Evolutionary conservation across 2,329 filamentous ascomycete genomes (phyloP), one percentile per base, ranked within the genome.

Genomic region (Tolypocladium ophioglossoides): DNA sequence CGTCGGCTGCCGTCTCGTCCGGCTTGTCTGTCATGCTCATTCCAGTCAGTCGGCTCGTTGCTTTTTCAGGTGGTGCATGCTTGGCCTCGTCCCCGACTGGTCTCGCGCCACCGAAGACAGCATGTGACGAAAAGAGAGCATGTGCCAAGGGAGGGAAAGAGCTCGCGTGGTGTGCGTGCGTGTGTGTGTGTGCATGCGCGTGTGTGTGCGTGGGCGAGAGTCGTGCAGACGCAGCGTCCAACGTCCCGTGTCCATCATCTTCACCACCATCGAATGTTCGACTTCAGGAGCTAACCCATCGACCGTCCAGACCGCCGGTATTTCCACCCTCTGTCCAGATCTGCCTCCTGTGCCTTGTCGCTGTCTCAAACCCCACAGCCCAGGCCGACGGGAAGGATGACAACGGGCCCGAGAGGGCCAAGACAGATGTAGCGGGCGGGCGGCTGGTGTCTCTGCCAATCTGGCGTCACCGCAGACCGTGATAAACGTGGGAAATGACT

Each of bases 401-500:
- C 41, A 12, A 16, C 3, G 27, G 24, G 40, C 22, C 22, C 4
- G 8, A 22, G 39, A 39, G 22, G 5, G 20, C 24, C 27, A 48
- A 48, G 44, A 48, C 44, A 34, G 44, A 12, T 10, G 35, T 27
- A 27, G 49, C 37, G 37, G 24, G 16, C 46, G 18, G 46, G 30
- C 49, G 34, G 22, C 34, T 18, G 22, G 12, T 47, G 32, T 39
- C 20, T 51, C 35, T 40, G 49, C 6, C 35, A 41, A 51, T 49
- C 44, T 53, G 37, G 52, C 44, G 52, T 53, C 52, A 49, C 52
- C 22, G 41, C 35, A 34, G 7, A 24, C 18, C 30, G 8, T 46
- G 12, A 50, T 38, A 37, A 47, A 53, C 52, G 52, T 53, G 51
- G 46, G 30, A 55, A 27, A 27, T 39, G 20, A 44, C 46, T 51